These are phyloP conservation scores for Alternaria panax DNA, from an alignment of 2,329 filamentous ascomycete genomes.

Conservation along the genomic window DNA sequence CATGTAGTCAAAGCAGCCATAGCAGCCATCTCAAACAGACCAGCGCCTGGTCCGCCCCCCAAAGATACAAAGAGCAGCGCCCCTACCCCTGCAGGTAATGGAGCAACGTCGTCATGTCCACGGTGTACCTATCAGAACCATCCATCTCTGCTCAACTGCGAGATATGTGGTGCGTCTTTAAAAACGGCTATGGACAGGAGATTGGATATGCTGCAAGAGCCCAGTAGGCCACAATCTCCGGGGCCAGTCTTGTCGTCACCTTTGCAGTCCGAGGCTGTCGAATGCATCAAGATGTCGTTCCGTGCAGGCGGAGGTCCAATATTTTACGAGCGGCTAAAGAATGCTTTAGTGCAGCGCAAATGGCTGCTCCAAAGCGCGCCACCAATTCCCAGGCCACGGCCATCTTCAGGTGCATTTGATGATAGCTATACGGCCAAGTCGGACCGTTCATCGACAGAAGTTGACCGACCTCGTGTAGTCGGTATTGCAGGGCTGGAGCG, in stretches of 20 bases:
- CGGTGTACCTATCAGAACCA: slow-evolving; percentile 95
- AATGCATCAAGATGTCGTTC: slow-evolving; percentile 91
- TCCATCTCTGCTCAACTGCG: slow-evolving; percentile 82
- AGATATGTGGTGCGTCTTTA: slow-evolving; percentile 86
- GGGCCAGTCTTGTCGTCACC: slow-evolving; percentile 67
- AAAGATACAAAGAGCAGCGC: slow-evolving; percentile 50
- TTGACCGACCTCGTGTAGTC: slow-evolving; percentile 65
- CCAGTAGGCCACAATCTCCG: slow-evolving; percentile 73
- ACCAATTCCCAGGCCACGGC: slow-evolving; percentile 74
- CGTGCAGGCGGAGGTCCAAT: slow-evolving; percentile 86
- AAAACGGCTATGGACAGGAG: slow-evolving; percentile 59
- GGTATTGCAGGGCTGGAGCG: slow-evolving; percentile 94
- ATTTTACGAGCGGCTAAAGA: slow-evolving; percentile 88
- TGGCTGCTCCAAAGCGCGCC: slow-evolving; percentile 93
- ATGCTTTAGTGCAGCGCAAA: slow-evolving; percentile 88
- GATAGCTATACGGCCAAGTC: slow-evolving; percentile 33
- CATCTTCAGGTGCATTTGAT: slow-evolving; percentile 45
- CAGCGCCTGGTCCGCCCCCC: slow-evolving; percentile 35
- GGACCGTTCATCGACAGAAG: slow-evolving; percentile 26
- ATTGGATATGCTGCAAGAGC: slow-evolving; percentile 50
- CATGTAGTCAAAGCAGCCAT: slow-evolving; percentile 89
- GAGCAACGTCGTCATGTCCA: slow-evolving; percentile 64
- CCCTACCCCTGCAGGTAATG: slow-evolving; percentile 16
- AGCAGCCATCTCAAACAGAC: slow-evolving; percentile 70
- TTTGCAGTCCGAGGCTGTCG: slow-evolving; percentile 67